Conservation (phyloP, 2,329 filamentous ascomycete genomes). For the Microcyclosporella mali region DNA sequence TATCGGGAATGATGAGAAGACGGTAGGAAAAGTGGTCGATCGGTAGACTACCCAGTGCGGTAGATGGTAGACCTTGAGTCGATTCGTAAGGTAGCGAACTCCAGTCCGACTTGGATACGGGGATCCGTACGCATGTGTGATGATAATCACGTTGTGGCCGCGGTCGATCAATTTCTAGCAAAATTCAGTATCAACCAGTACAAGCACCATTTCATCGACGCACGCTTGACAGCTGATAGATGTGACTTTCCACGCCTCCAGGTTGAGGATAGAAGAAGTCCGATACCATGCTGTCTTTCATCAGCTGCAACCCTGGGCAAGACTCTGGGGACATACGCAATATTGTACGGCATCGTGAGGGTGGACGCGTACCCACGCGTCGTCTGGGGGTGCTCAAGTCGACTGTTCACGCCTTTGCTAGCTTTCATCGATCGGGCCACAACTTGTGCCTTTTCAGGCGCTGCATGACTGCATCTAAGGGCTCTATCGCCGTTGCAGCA, state of each 20-base stretch:
- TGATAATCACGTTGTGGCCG: constrained; percentile 95
- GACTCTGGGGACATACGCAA: constrained; percentile 47
- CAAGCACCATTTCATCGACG: constrained; percentile 21
- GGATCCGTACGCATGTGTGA: constrained; percentile 87
- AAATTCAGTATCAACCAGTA: constrained; percentile 2
- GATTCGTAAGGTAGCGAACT: constrained; percentile 91
- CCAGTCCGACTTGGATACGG: constrained; percentile 58
- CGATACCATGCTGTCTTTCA: constrained; percentile 70
- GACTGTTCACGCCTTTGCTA: not conserved
- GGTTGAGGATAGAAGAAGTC: constrained; percentile 99
- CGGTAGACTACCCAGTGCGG: constrained; percentile 96
- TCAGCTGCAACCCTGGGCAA: constrained; percentile 16
- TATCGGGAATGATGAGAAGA: constrained; percentile 98
- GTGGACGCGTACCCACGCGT: too few species aligned
- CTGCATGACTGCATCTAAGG: constrained; percentile 4
- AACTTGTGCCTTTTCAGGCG: constrained; percentile 2
- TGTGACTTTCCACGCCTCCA: constrained; percentile 91
- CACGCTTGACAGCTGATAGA: constrained; percentile 87
- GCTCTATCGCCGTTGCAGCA: not conserved
- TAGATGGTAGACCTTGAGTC: constrained; percentile 95
- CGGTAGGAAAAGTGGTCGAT: constrained; percentile 85
- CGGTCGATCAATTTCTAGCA: constrained; percentile 83
- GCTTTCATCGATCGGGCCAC: constrained; percentile 7
- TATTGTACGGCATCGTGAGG: constrained; percentile 60
- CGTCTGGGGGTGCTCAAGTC: too few species aligned